These are phyloP conservation scores for Vigna nakashimae DNA, from an alignment of 306 rosid genomes.

Conservation along the genomic window DNA sequence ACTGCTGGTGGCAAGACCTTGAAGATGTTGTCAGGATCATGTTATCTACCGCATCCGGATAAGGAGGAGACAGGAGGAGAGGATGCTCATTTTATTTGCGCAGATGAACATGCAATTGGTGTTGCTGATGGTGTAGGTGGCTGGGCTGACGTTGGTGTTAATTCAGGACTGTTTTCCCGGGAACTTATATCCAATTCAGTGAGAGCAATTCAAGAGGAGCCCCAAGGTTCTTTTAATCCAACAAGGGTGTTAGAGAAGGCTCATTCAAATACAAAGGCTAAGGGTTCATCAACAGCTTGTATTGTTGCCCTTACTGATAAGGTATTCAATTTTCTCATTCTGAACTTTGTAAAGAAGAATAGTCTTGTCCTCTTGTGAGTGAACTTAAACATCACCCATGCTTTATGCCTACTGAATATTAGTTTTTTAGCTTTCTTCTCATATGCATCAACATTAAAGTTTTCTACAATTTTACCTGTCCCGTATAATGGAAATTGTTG, in stretches of 20 bases:
- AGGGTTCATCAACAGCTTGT: slow-evolving; percentile 29
- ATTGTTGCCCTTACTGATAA: slow-evolving; percentile 10
- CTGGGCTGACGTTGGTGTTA: slow-evolving; percentile 26
- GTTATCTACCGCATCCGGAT: slow-evolving; percentile 27
- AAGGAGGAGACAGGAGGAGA: slow-evolving; percentile 20
- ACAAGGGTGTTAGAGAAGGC: slow-evolving; percentile 25
- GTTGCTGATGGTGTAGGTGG: slow-evolving; percentile 32
- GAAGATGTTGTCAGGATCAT: slow-evolving; percentile 20
- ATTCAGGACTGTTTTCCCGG: slow-evolving; percentile 10
- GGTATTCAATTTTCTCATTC: background rate
- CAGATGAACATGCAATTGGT: slow-evolving; percentile 10
- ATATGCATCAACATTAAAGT: slow-evolving; percentile 28
- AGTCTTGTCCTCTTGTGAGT: background rate
- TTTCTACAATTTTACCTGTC: slow-evolving; percentile 23
- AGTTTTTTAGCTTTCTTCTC: background rate
- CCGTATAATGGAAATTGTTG: slow-evolving; percentile 8
- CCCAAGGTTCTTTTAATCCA: slow-evolving; percentile 12
- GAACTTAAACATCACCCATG: background rate
- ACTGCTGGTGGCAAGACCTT: background rate
- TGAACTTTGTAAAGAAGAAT: background rate
- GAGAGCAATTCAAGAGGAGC: slow-evolving; percentile 25
- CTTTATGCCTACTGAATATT: background rate
- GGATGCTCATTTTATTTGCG: slow-evolving; percentile 26
- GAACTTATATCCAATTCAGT: slow-evolving; percentile 23
- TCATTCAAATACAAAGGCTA: slow-evolving; percentile 15